Evolutionary conservation across 2,329 filamentous ascomycete genomes (phyloP).

Genomic region (Harringtonia aguacate): DNA sequence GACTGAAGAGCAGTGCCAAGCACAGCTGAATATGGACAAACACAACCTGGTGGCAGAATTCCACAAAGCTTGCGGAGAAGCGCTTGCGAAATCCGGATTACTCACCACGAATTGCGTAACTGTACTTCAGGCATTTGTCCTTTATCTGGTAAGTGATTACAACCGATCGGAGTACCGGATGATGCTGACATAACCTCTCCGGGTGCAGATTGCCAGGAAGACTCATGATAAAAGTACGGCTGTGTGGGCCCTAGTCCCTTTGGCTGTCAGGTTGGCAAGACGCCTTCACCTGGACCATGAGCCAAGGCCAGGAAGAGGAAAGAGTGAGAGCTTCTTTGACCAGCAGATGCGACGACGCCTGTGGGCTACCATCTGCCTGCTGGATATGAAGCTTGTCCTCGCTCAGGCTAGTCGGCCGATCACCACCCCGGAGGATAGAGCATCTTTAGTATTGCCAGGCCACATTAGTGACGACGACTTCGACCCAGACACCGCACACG

Average conservation of each 20-base stretch:
- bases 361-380: constrained; percentile 15
- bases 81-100: constrained; percentile 14
- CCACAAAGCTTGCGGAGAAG: constrained; percentile 11
- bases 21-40: not conserved
- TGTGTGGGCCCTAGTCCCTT: constrained; percentile 19
- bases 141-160: constrained; percentile 16
- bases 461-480: constrained; percentile 12
- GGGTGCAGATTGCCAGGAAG: constrained; percentile 1
- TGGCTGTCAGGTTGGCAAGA: constrained; percentile 18
- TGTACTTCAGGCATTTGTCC: constrained; percentile 19
- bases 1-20: constrained; percentile 1
- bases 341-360: constrained; percentile 13
- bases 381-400: constrained; percentile 14
- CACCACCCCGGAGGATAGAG: constrained; percentile 8
- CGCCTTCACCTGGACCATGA: constrained; percentile 11
- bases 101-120: constrained; percentile 17
- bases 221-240: constrained; percentile 13
- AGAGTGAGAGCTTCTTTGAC: constrained; percentile 10
- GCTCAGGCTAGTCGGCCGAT: constrained; percentile 13
- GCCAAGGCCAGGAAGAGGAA: not conserved
- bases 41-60: not conserved
- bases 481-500: constrained; percentile 8
- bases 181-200: not conserved
- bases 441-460: no score
- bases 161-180: no score